Percentiles rank a stretch among this genome's conserved stretches.
Conservation (phyloP, 2,329 filamentous ascomycete species). For the Cytospora mali region DNA sequence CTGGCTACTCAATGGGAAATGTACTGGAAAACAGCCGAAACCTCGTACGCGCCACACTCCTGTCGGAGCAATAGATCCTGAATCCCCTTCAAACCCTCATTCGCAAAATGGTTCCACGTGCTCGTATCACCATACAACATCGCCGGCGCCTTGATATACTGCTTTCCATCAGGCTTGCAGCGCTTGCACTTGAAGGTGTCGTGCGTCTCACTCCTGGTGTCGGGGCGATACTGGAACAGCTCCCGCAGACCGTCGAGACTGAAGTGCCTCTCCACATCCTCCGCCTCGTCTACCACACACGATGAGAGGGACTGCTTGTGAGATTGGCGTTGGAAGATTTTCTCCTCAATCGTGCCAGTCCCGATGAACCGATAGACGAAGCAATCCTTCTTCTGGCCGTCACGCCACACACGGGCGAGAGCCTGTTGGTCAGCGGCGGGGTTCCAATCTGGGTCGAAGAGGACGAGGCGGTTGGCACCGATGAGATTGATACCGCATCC, state of each 20-base stretch:
- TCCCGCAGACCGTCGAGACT: conserved; percentile 87
- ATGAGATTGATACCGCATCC: conserved; percentile 96
- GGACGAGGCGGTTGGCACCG: conserved; percentile 88
- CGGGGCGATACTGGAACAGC: conserved; percentile 86
- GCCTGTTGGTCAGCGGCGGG: conserved; percentile 97
- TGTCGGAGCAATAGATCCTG: conserved; percentile 90
- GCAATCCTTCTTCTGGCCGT: conserved; percentile 98
- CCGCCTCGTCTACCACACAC: conserved; percentile 92
- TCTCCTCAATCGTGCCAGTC: conserved; percentile 97
- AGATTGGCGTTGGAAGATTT: conserved; percentile 97
- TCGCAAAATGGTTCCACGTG: conserved; percentile 98
- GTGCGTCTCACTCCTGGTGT: conserved; percentile 90
- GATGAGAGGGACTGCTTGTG: conserved; percentile 97
- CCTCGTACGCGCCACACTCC: conserved; percentile 75
- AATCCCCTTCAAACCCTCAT: conserved; percentile 76
- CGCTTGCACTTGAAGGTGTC: conserved; percentile 99
- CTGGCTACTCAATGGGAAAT: conserved; percentile 71
- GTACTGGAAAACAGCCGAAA: conserved; percentile 97
- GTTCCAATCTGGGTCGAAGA: conserved; percentile 98
- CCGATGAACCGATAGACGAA: conserved; percentile 99
- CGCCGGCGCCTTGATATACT: conserved; percentile 86
- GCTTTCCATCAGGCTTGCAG: conserved; percentile 83
- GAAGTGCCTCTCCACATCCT: conserved; percentile 97
- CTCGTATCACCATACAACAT: conserved; percentile 98
- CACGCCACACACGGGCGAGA: conserved; percentile 95